Base-by-base conservation (phyloP, 202 grass and related monocot genomes). In the Schoenoplectus tabernaemontani region DNA sequence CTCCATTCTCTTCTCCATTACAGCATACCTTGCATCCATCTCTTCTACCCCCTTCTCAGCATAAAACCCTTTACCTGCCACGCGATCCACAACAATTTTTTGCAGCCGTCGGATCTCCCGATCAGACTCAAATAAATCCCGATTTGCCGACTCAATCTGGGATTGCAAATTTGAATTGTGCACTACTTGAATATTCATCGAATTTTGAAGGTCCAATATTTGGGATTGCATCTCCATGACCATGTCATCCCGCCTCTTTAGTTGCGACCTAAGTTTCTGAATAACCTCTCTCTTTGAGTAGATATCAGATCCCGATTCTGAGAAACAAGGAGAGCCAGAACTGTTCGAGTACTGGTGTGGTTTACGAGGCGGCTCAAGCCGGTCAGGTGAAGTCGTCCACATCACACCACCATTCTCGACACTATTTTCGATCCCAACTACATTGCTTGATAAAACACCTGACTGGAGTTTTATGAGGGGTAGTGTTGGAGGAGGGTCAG, bases 201-300 rank as follows among this genome's bases (percentile, higher is more conserved):
- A 91, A 78, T 84, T 89, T 59, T 97, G 90, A 12, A 97, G 87
- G 68, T 89, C 88, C 3, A 61, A 78, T 1, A 97, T 93, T 78
- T 89, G 88, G 63, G 83, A 64, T 82, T 97, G 90, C 90, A 93
- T 97, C 78, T 97, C 90, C 90, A 89, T 86, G 82, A 93, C 90
- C 87, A 93, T 93, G 60, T 93, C 88, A 56, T 97, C 90, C 42
- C 90, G 86, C 68, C 69, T 87, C 75, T 86, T 97, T 13, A 97
- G 88, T 59, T 93, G 93, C 58, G 83, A 79, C 66, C 93, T 88
- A 80, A 97, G 76, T 77, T 97, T 97, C 60, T 91, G 85, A 86
- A 93, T 91, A 36, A 97, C 87, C 81, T 97, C 93, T 78, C 81
- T 79, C 78, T 93, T 97, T 83, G 38, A 86, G 54, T 89, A 97